Evolutionary conservation across 108 stramenopile species (phyloP).

Genomic region (Nitzschia inconspicua): DNA sequence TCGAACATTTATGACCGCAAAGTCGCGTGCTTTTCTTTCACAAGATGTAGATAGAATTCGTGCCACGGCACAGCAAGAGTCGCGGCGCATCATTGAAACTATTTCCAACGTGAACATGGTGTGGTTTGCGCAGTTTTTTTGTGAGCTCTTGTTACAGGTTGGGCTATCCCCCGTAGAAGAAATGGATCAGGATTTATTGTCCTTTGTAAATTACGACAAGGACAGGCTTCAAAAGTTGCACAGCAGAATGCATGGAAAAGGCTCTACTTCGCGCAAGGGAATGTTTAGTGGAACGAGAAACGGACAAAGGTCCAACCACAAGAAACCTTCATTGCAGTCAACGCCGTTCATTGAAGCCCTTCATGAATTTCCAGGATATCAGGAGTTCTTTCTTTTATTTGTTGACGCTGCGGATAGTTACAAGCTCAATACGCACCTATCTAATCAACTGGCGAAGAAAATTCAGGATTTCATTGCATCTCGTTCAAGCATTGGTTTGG

Average conservation of each 20-base stretch:
- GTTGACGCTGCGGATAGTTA: constrained; percentile 57
- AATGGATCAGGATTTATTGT: constrained; percentile 72
- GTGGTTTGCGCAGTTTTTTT: constrained; percentile 81
- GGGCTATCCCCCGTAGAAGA: constrained; percentile 72
- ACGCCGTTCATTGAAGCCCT: constrained; percentile 29
- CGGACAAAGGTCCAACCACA: constrained; percentile 22
- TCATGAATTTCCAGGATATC: constrained; percentile 66
- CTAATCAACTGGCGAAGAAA: constrained; percentile 20
- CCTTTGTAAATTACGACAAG: constrained; percentile 59
- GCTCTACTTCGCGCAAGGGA: constrained; percentile 26
- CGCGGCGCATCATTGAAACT: constrained; percentile 42
- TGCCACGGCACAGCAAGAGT: constrained; percentile 33
- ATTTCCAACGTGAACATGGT: constrained; percentile 43
- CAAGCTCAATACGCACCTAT: constrained; percentile 57
- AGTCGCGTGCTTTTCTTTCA: constrained; percentile 53
- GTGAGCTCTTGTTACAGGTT: constrained; percentile 73
- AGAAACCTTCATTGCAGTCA: constrained; percentile 4
- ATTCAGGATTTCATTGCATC: constrained; percentile 9
- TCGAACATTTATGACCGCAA: constrained; percentile 60
- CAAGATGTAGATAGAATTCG: constrained; percentile 33
- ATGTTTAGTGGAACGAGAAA: constrained; percentile 35
- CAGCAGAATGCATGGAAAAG: constrained; percentile 58
- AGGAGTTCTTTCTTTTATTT: constrained; percentile 86
- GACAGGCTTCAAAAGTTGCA: constrained; percentile 57
- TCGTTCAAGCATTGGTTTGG: constrained; percentile 11